These are phyloP conservation scores for Plantago elongata DNA, from an alignment of 257 asterid genomes.

Conservation along the genomic window DNA sequence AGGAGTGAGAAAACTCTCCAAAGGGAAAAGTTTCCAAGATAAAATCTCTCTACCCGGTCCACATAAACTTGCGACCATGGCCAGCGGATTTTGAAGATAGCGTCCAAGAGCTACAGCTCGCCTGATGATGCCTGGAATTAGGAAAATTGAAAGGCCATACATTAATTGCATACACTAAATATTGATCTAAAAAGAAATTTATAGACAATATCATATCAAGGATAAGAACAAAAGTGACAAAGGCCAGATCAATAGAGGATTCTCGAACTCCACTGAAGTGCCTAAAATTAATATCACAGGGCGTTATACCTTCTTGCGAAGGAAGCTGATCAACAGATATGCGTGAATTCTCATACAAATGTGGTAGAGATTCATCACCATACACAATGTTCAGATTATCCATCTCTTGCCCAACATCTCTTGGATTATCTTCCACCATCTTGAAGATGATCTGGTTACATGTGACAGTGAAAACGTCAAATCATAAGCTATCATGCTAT, in stretches of 20 bases:
- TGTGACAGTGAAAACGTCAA: conserved; percentile 8
- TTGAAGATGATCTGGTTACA: conserved; percentile 78
- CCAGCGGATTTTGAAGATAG: conserved; percentile 83
- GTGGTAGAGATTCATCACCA: conserved; percentile 96
- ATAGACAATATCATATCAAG: conserved; percentile 3
- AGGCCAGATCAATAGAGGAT: conserved; percentile 19
- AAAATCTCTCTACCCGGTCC: conserved; percentile 92
- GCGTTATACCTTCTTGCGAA: conserved; percentile 64
- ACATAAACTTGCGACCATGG: conserved; percentile 86
- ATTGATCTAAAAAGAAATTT: neutral
- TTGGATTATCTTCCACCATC: conserved; percentile 98
- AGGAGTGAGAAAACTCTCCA: conserved; percentile 83
- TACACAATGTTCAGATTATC: conserved; percentile 84
- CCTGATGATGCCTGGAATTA: conserved; percentile 65
- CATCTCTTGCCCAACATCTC: conserved; percentile 96
- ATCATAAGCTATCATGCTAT: neutral
- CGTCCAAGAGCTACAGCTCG: conserved; percentile 98
- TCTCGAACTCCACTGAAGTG: neutral
- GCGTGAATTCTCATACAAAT: conserved; percentile 87
- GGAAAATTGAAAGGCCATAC: neutral
- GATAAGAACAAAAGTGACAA: too few relatives aligned
- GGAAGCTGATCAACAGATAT: conserved; percentile 94
- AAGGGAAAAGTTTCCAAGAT: conserved; percentile 84
- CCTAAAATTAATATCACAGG: neutral
- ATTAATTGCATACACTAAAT: conserved; percentile 4